A percentile compares a stretch with the other conserved stretches of the same genome.
phyloP scores from a whole-genome alignment of 495 filamentous ascomycete species.

The Neurospora pannonica region DNA sequence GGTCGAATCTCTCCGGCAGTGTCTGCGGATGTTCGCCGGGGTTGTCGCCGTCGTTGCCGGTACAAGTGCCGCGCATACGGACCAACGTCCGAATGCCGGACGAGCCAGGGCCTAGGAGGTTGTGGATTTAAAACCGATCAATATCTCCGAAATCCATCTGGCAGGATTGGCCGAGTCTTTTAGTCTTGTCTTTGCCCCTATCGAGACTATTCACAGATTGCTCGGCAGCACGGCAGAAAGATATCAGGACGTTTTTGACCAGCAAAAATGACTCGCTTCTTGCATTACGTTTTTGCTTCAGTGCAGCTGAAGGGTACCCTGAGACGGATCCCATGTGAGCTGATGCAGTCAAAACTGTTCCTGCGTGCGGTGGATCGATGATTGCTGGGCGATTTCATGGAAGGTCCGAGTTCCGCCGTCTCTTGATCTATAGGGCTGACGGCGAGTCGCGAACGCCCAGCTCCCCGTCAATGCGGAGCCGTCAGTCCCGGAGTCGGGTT shows the following conservation, averaged over 20 bases:
- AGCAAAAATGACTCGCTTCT: not conserved
- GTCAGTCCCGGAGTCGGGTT: not conserved
- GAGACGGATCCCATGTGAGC: not conserved
- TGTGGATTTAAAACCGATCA: not conserved
- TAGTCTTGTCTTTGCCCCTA: not conserved
- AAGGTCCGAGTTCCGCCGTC: not conserved
- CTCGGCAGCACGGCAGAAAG: not conserved
- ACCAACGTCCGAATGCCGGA: not conserved
- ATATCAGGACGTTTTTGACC: not conserved
- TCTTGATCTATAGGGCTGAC: not conserved
- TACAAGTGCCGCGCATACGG: not conserved
- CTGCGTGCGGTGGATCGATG: not conserved
- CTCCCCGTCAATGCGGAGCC: not conserved
- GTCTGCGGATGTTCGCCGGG: not conserved
- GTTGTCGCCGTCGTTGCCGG: not conserved
- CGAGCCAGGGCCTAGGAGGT: not conserved
- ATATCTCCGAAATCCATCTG: not conserved
- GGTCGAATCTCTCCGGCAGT: not conserved
- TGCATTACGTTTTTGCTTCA: not conserved
- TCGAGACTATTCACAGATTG: not conserved
- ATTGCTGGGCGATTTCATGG: not conserved
- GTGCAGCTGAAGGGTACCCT: not conserved
- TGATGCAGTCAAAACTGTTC: not conserved
- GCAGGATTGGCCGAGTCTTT: not conserved
- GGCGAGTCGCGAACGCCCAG: not conserved